Base-by-base conservation (phyloP, 805 yeast species). In the Metahyphopichia silvanorum region DNA sequence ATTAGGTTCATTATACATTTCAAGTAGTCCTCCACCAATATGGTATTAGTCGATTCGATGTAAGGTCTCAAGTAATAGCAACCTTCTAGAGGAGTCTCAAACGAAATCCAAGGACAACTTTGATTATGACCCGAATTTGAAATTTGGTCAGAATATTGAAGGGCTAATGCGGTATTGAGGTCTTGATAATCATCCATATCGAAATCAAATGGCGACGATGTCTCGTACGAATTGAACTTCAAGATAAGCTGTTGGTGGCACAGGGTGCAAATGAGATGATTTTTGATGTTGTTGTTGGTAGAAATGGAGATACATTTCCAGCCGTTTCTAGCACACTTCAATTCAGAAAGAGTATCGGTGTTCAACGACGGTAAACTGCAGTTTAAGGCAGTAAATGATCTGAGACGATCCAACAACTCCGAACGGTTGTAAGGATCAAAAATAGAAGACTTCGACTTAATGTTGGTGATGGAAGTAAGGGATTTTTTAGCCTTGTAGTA, bases 241-340 rank as follows among this genome's bases (percentile, higher is more conserved):
- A 66, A 43, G 2, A 55, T 41, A 4, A 62, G 34, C 25, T 50
- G 60, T 17, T 42, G 50, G 21, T 47, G 47, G 29, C 72, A 66
- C 10, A 50, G 44, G 0, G 60, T 46, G 36, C 72, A 66, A 10
- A 53, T 27, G 14, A 66, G 44, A 27, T 52, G 58, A 39, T 65
- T 66, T 34, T 50, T 53, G 6, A 47, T 35, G 26, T 47, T 39
- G 20, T 45, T 44, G 27, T 39, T 39, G 6, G 38, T 29, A 1
- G 57, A 41, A 16, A 57, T 46, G 6, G 62, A 50, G 11, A 64
- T 66, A 39, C 76, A 70, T 31, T 47, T 53, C 82, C 82, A 77
- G 2, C 83, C 83, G 33, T 68, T 59, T 15, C 69, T 43, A 1
- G 79, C 66, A 44, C 78, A 71, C 19, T 49, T 60, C 21, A 77